Evolutionary conservation across 2,329 filamentous ascomycete species (phyloP).

Genomic region (Neocucurbitaria cava): DNA sequence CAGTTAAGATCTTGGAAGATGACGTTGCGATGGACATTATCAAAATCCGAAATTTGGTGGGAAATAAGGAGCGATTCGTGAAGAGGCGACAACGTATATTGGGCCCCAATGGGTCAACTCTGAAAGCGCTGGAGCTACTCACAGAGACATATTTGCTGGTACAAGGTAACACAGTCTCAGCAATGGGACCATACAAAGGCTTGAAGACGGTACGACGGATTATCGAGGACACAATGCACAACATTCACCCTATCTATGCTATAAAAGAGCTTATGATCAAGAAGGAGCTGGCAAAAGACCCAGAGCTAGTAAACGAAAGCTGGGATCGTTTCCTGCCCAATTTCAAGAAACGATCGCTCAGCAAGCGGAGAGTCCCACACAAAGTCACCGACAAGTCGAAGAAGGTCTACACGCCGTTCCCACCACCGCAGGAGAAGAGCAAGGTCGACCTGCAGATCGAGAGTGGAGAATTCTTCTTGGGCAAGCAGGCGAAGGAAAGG

Average conservation of each 20-base stretch:
- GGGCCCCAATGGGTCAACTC: slow-evolving; percentile 86
- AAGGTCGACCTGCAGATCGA: slow-evolving; percentile 99
- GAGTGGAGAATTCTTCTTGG: slow-evolving; percentile 94
- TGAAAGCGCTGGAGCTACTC: slow-evolving; percentile 92
- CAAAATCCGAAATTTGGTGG: slow-evolving; percentile 88
- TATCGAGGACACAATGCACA: slow-evolving; percentile 95
- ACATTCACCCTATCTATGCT: slow-evolving; percentile 87
- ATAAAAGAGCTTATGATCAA: slow-evolving; percentile 98
- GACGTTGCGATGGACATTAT: slow-evolving; percentile 92
- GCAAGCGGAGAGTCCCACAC: slow-evolving; percentile 80
- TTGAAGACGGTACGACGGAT: slow-evolving; percentile 86
- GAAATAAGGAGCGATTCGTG: slow-evolving; percentile 94
- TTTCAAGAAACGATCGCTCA: slow-evolving; percentile 92
- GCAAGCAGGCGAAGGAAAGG: slow-evolving; percentile 89
- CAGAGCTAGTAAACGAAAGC: slow-evolving; percentile 82
- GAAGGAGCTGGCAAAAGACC: slow-evolving; percentile 87
- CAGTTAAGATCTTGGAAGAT: slow-evolving; percentile 92
- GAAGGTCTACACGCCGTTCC: slow-evolving; percentile 97
- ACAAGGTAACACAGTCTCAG: slow-evolving; percentile 92
- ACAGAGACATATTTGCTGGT: slow-evolving; percentile 90
- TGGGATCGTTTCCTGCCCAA: slow-evolving; percentile 97
- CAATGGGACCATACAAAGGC: slow-evolving; percentile 91
- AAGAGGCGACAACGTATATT: slow-evolving; percentile 93
- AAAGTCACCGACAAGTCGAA: slow-evolving; percentile 92
- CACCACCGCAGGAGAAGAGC: slow-evolving; percentile 95